These are phyloP conservation scores for Pseudogymnoascus sp. DNA, from an alignment of 2,329 filamentous ascomycete species.

Conservation along the genomic window DNA sequence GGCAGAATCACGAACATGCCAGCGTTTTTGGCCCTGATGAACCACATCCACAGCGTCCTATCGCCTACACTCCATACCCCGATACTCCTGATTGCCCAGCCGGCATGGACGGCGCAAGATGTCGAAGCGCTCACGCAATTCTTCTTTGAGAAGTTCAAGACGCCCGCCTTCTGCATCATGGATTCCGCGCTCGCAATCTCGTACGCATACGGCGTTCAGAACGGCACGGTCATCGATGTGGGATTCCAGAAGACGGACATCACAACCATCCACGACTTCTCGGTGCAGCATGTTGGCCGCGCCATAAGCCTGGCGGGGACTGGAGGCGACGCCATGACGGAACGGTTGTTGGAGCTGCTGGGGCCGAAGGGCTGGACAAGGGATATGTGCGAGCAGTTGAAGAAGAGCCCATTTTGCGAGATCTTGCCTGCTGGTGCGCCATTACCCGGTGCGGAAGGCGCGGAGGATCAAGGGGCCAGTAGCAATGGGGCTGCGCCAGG, in stretches of 20 bases:
- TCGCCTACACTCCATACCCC: constrained; percentile 92
- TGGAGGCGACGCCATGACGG: constrained; percentile 83
- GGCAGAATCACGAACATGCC: constrained; percentile 86
- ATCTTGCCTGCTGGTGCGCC: constrained; percentile 51
- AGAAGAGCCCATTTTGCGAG: constrained; percentile 60
- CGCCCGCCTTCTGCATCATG: constrained; percentile 83
- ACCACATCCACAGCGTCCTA: constrained; percentile 82
- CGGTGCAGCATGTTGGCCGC: constrained; percentile 62
- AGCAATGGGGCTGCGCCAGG: constrained; percentile 29
- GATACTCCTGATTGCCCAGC: constrained; percentile 82
- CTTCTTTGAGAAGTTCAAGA: constrained; percentile 95
- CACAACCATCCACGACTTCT: constrained; percentile 79
- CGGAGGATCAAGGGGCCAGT: constrained; percentile 32
- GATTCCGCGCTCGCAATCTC: constrained; percentile 82
- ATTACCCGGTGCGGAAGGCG: constrained; percentile 40
- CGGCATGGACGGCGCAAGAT: constrained; percentile 83
- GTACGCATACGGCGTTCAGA: constrained; percentile 69
- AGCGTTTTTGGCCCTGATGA: constrained; percentile 87
- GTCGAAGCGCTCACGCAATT: constrained; percentile 85
- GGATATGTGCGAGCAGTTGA: constrained; percentile 65
- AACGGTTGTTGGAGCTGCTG: constrained; percentile 62
- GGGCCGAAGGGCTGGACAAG: constrained; percentile 49
- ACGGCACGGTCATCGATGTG: constrained; percentile 82
- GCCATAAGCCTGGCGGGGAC: constrained; percentile 55
- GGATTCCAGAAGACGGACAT: constrained; percentile 90